phyloP scores from a whole-genome alignment of 1,284 basidiomycete genomes.

The Pyrrhoderma noxium region DNA sequence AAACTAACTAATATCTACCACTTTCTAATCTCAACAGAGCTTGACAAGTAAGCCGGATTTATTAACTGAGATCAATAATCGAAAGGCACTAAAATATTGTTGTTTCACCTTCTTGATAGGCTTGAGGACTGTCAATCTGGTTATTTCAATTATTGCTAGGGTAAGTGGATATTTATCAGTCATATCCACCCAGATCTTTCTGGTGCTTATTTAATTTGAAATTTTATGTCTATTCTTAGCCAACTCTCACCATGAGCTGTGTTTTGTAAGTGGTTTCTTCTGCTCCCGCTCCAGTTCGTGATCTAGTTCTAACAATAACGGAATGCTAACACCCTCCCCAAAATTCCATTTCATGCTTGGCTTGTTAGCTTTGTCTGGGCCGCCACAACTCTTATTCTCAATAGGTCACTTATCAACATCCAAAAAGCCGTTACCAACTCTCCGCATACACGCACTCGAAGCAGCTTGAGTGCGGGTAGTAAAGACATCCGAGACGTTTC shows the following conservation, averaged over 20 bases:
- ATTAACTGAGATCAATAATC: neutral
- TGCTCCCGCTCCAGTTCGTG: neutral
- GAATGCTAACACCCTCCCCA: too few species aligned
- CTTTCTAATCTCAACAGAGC: neutral
- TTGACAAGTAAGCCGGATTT: neutral
- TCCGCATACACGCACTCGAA: neutral
- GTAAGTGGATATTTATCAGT: neutral
- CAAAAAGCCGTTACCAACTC: constrained; percentile 8
- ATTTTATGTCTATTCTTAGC: neutral
- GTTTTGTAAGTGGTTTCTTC: neutral
- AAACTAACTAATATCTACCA: neutral
- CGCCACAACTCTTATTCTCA: constrained; percentile 16
- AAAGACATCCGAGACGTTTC: too few species aligned
- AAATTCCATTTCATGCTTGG: neutral
- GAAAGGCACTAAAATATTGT: neutral
- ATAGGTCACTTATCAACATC: constrained; percentile 16
- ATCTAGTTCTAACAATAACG: too few species aligned
- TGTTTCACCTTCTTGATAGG: neutral
- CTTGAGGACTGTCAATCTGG: constrained; percentile 9
- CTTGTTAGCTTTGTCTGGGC: constrained; percentile 15
- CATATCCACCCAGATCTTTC: neutral
- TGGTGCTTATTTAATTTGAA: neutral
- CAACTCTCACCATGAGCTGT: constrained; percentile 1
- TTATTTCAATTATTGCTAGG: constrained; percentile 6
- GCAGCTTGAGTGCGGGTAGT: neutral